Conservation (phyloP, 2,329 filamentous ascomycete species). For the Purpureocillium takamizusanense region DNA sequence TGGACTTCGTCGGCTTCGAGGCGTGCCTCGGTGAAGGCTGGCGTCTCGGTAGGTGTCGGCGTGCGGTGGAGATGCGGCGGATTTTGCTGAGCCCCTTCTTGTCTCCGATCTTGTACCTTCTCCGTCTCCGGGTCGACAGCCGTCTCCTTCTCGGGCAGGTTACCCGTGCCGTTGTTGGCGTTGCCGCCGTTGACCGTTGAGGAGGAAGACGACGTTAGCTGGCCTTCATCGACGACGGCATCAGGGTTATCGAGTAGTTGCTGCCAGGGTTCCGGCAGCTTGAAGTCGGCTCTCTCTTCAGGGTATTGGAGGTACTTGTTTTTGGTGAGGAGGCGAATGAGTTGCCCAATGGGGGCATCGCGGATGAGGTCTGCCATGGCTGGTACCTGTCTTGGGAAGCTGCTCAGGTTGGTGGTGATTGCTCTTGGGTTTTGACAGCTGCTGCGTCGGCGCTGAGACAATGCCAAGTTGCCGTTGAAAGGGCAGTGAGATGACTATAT, state of each 20-base stretch:
- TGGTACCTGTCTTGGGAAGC: neutral
- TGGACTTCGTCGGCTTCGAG: constrained; percentile 21
- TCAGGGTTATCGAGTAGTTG: constrained; percentile 22
- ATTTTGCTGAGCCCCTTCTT: neutral
- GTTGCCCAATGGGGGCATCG: constrained; percentile 49
- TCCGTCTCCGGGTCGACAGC: neutral
- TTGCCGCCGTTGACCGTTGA: neutral
- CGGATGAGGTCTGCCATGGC: constrained; percentile 29
- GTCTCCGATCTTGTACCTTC: neutral
- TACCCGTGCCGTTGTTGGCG: constrained; percentile 1
- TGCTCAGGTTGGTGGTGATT: no score
- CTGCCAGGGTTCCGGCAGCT: constrained; percentile 33
- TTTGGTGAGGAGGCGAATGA: constrained; percentile 43
- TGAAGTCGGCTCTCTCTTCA: constrained; percentile 48
- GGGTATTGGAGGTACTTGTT: constrained; percentile 48
- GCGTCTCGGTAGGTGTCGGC: constrained; percentile 13
- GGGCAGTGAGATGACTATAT: no score
- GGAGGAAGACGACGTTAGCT: constrained; percentile 4
- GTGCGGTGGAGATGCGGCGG: constrained; percentile 11
- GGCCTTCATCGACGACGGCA: constrained; percentile 8
- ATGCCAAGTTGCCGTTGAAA: no score
- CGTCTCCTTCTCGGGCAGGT: neutral
- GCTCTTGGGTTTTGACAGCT: no score
- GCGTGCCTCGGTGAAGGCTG: constrained; percentile 11
- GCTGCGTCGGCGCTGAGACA: no score